Base-by-base conservation (phyloP, 805 yeast genomes). In the Kregervanrija pseudodelftensis region DNA sequence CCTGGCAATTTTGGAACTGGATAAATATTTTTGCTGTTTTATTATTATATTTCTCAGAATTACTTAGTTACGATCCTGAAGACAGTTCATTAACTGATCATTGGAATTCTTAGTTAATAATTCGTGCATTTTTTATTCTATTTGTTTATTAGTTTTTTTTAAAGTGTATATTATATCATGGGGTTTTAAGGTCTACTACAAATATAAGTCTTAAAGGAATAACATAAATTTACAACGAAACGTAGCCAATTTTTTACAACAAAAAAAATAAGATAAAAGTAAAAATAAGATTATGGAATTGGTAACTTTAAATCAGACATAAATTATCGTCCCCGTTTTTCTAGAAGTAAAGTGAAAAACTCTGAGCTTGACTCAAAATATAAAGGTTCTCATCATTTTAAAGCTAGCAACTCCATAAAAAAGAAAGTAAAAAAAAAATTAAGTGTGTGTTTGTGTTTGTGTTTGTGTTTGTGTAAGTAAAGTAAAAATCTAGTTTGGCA, bases 1-100 rank as follows among this genome's bases (percentile, higher is more conserved):
- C 96, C n/a, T 85, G 95, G 87, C 89, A 88, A 56, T 85, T 93
- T 60, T 91, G 99, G 98, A 87, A 90, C 56, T 91, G 98, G 98
- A 77, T 86, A 47, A 91, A 91, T 60, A 85, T 91, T 70, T 80
- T 83, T 52, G 74, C 83, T 43, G 85, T 95, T 10, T 67, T 93
- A 45, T 68, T 79, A n/a, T 69, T 93, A 28, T 91, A 91, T 63
- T 80, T 83, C 30, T 70, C 85, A 39, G 99, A 91, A 65, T 69
- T 91, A 48, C 64, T 80, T 14, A 59, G 61, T 44, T 61, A 59
- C 44, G 60, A 62, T 38, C 64, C 64, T 7, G 65, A 59, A 41
- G 68, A 64, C 45, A 61, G 57, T 46, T 56, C 64, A 14, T 51
- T 63, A 31, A 56, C 66, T 12, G 62, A 59, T 46, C 65, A 60